Evolutionary conservation across 257 asterid species (phyloP).

Genomic region (Echium plantagineum): DNA sequence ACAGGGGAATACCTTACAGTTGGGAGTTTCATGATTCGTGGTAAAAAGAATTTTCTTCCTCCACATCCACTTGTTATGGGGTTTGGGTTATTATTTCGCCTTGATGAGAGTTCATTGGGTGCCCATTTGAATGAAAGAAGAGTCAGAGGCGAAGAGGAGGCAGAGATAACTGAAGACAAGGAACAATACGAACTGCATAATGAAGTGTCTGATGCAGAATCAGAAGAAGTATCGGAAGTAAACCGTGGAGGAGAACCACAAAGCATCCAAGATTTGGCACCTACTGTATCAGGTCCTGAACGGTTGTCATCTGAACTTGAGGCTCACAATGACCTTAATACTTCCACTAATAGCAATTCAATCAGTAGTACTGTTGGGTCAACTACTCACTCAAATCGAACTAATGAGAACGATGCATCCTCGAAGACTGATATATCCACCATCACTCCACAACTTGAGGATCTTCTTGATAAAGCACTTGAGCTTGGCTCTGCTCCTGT

Average conservation of each 20-base stretch:
- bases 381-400: slow-evolving; percentile 12
- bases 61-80: slow-evolving; percentile 97
- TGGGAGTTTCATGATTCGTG: slow-evolving; percentile 99
- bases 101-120: slow-evolving; percentile 97
- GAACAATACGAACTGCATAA: slow-evolving; percentile 44
- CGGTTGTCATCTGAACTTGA: slow-evolving; percentile 22
- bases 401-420: slow-evolving; percentile 22
- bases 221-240: slow-evolving; percentile 49
- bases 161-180: slow-evolving; percentile 34
- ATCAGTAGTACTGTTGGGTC: slow-evolving; percentile 22
- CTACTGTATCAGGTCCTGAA: slow-evolving; percentile 18
- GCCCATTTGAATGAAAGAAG: slow-evolving; percentile 97
- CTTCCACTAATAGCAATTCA: slow-evolving; percentile 23
- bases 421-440: slow-evolving; percentile 30
- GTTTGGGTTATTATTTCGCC: slow-evolving; percentile 83
- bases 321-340: slow-evolving; percentile 14
- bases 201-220: slow-evolving; percentile 62
- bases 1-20: slow-evolving; percentile 96
- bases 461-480: slow-evolving; percentile 87
- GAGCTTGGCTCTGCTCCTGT: slow-evolving; percentile 75
- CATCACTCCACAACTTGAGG: slow-evolving; percentile 57
- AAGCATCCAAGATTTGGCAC: slow-evolving; percentile 18
- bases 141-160: slow-evolving; percentile 89
- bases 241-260: slow-evolving; percentile 27
- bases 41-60: slow-evolving; percentile 94